Evolutionary conservation across 257 asterid genomes (phyloP).

Genomic region (Rubia yunnanensis): DNA sequence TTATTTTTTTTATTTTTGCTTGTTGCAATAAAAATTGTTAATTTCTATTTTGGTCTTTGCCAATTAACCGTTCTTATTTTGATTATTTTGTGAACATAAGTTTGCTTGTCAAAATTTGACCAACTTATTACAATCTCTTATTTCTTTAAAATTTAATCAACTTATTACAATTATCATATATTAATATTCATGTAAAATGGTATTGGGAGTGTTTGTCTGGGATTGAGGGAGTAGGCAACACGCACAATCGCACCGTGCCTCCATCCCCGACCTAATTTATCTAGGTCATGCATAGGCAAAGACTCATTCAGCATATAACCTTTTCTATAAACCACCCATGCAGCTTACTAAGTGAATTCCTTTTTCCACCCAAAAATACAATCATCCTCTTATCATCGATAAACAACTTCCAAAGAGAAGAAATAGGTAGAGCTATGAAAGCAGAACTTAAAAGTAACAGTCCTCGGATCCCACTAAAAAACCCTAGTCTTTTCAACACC

Average conservation of each 20-base stretch:
- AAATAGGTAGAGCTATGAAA: constrained; percentile 23
- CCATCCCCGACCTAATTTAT: background rate
- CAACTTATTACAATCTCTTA: too few relatives aligned
- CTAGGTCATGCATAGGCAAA: background rate
- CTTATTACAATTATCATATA: too few relatives aligned
- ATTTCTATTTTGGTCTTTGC: too few relatives aligned
- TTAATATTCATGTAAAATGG: background rate
- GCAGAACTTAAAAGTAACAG: constrained; percentile 37
- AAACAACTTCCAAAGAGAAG: background rate
- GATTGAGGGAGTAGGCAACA: too few relatives aligned
- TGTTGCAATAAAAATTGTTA: too few relatives aligned
- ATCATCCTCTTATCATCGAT: background rate
- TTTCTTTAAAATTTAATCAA: too few relatives aligned
- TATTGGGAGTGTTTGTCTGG: too few relatives aligned
- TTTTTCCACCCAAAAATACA: background rate
- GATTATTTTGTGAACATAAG: too few relatives aligned
- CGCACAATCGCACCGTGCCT: background rate
- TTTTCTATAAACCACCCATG: background rate
- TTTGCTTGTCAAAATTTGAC: too few relatives aligned
- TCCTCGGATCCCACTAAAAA: constrained; percentile 26
- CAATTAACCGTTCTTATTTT: too few relatives aligned
- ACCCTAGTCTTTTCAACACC: constrained; percentile 28
- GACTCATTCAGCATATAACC: background rate
- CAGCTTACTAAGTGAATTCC: background rate
- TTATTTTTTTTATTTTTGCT: constrained; percentile 9